Base-by-base conservation (phyloP, 441 rosid genomes). In the Erodium chrysanthum region DNA sequence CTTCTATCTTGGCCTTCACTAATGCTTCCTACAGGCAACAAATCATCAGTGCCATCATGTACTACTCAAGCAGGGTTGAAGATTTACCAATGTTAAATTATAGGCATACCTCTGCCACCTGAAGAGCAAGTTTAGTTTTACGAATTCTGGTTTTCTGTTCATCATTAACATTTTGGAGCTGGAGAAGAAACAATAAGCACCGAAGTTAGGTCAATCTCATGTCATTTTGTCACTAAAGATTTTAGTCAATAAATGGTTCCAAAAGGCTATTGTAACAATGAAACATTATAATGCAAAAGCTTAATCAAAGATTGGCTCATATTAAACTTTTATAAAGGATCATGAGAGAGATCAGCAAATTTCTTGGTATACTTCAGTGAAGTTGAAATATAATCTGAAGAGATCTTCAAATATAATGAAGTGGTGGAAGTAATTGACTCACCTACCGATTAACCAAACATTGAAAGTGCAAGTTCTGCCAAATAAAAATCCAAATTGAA, bases 71-170 rank as follows among this genome's bases (percentile, higher is more conserved):
- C 15, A 50, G 18, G 20, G 15, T n/a, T 50, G 58, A 50, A 50
- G 20, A 50, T 50, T 50, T 50, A 50, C 58, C 58, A 50, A 5
- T 50, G 58, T 21, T 17, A 50, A 50, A 50, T 9, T 3, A 14
- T 17, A 11, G 17, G 15, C 58, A 40, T 42, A 74, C 77, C 77
- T 69, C 65, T 22, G 73, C 67, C 10, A 69, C 20, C 66, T 60
- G 71, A 44, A 74, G 56, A 44, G 66, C 70, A 10, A 15, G 31
- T 66, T 74, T 66, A 29, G 67, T 67, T 67, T 44, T 48, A 4
- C 0, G 67, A 59, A 74, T 35, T 74, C 44, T 66, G 33, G 63
- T 66, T 44, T 74, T 66, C 66, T 69, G 77, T 62, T 74, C 73
- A 66, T 63, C 61, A 61, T 66, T 66, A 54, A 74, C 52, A 70